These are phyloP conservation scores for Rutstroemia sp. DNA, from an alignment of 2,329 filamentous ascomycete species.

Conservation along the genomic window DNA sequence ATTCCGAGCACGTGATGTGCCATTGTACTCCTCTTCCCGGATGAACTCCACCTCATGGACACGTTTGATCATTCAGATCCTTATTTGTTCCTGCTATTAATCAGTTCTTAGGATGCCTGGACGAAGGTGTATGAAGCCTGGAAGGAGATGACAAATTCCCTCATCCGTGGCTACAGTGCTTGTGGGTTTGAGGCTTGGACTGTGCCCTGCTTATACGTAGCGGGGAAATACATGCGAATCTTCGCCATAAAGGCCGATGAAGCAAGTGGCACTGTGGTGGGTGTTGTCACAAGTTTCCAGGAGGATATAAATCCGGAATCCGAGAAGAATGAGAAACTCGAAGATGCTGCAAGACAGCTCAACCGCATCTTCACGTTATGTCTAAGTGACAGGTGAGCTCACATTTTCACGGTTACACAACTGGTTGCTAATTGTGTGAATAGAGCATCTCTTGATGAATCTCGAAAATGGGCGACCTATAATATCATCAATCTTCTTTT, in stretches of 20 bases:
- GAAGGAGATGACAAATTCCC: slow-evolving; percentile 71
- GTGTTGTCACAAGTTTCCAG: slow-evolving; percentile 46
- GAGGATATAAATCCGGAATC: slow-evolving; percentile 75
- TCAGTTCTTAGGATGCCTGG: slow-evolving; percentile 39
- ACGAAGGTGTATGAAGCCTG: slow-evolving; percentile 78
- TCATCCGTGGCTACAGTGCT: slow-evolving; percentile 76
- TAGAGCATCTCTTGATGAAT: slow-evolving; percentile 77
- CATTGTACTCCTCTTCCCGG: background rate
- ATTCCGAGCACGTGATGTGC: background rate
- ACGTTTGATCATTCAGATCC: background rate
- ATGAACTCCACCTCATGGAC: background rate
- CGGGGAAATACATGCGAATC: slow-evolving; percentile 75
- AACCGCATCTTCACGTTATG: slow-evolving; percentile 91
- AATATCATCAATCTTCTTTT: slow-evolving; percentile 91
- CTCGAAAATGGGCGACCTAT: slow-evolving; percentile 97
- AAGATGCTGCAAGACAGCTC: slow-evolving; percentile 83
- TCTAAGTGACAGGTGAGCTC: slow-evolving; percentile 71
- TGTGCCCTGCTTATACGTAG: slow-evolving; percentile 80
- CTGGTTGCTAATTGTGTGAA: background rate
- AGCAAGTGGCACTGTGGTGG: slow-evolving; percentile 44
- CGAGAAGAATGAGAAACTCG: slow-evolving; percentile 75
- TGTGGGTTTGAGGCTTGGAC: slow-evolving; percentile 81
- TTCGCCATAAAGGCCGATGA: slow-evolving; percentile 90
- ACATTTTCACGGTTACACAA: background rate
- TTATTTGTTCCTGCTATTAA: background rate